Evolutionary conservation across 306 rosid species (phyloP).

Genomic region (Prosopis cineraria): DNA sequence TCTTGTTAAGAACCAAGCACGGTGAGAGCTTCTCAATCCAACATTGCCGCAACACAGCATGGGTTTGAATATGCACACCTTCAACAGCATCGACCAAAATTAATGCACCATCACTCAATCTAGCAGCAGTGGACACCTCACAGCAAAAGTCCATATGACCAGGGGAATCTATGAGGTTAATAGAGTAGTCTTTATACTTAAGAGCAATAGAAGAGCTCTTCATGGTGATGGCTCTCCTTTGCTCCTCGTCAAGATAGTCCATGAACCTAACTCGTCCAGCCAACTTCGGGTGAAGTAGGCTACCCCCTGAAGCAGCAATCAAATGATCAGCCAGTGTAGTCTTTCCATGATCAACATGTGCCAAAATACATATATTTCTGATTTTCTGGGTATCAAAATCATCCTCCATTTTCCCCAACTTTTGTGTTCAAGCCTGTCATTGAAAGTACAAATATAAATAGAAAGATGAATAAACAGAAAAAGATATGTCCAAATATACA

Average conservation of each 20-base stretch:
- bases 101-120: conserved; percentile 83
- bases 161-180: conserved; percentile 89
- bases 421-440: background rate
- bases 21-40: conserved; percentile 89
- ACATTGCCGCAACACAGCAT: conserved; percentile 89
- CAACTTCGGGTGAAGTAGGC: conserved; percentile 73
- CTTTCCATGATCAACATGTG: conserved; percentile 95
- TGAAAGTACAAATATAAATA: background rate
- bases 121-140: conserved; percentile 92
- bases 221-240: conserved; percentile 90
- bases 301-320: conserved; percentile 66
- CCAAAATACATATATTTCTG: conserved; percentile 82
- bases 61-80: conserved; percentile 93
- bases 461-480: background rate
- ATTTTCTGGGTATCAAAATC: conserved; percentile 46
- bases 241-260: conserved; percentile 91
- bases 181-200: conserved; percentile 41
- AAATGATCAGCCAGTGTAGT: conserved; percentile 92
- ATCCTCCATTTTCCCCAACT: conserved; percentile 35
- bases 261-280: conserved; percentile 86
- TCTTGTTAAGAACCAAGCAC: conserved; percentile 78
- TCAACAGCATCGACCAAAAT: conserved; percentile 87
- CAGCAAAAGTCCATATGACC: conserved; percentile 94
- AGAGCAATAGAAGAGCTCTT: conserved; percentile 83
- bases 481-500: background rate